Conservation (phyloP, 257 asterid species). For the Solanum rostratum region DNA sequence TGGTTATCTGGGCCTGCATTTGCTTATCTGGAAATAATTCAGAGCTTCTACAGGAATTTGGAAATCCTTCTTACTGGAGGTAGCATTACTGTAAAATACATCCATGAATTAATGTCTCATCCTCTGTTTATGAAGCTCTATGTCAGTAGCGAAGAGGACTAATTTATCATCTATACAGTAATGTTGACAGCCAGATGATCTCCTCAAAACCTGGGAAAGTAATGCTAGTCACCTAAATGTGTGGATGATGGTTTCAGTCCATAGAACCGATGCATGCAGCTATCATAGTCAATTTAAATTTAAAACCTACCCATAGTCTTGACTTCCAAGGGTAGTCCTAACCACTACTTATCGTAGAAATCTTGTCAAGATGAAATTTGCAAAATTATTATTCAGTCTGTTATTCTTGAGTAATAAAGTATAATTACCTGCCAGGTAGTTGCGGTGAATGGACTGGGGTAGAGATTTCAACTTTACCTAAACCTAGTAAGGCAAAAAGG, state of each 20-base stretch:
- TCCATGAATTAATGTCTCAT: neutral
- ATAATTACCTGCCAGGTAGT: conserved; percentile 39
- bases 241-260: neutral
- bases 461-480: conserved; percentile 64
- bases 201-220: neutral
- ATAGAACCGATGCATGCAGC: neutral
- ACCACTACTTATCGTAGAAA: neutral
- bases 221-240: neutral
- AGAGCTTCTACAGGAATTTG: neutral
- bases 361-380: neutral
- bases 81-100: neutral
- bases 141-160: neutral
- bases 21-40: neutral
- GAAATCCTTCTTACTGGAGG: neutral
- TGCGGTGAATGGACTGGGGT: conserved; percentile 76
- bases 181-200: neutral
- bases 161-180: neutral
- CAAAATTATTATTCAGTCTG: neutral
- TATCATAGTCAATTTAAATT: neutral
- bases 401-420: neutral
- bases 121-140: neutral
- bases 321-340: neutral
- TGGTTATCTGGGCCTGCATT: neutral
- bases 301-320: neutral
- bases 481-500: conserved; percentile 35